Evolutionary conservation across 768 basidiomycete genomes (phyloP).

Genomic region (Agaricus blazei): DNA sequence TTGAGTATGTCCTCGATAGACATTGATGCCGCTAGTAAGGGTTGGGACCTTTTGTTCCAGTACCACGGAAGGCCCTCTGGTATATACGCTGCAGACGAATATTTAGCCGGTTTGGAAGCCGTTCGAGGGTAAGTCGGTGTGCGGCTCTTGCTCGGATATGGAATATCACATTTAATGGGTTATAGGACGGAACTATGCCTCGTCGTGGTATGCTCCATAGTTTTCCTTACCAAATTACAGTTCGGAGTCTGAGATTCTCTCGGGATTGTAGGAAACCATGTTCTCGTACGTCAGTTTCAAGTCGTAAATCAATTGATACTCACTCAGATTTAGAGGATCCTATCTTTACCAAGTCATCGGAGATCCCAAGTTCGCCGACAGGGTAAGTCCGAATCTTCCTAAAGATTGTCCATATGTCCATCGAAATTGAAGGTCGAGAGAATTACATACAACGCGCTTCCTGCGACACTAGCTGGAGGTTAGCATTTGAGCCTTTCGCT

Average conservation of each 20-base stretch:
- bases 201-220: conserved; percentile 36
- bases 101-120: conserved; percentile 52
- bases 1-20: conserved; percentile 23
- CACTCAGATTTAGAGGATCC: conserved; percentile 32
- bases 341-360: conserved; percentile 53
- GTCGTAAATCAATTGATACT: neutral
- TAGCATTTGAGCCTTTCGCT: conserved; percentile 1
- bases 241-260: neutral
- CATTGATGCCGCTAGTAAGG: conserved; percentile 41
- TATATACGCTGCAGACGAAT: conserved; percentile 53
- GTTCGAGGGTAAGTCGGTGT: conserved; percentile 36
- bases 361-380: conserved; percentile 45
- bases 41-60: conserved; percentile 53
- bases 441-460: conserved; percentile 48
- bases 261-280: conserved; percentile 46
- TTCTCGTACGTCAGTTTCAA: conserved; percentile 39
- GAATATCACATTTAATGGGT: neutral
- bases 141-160: neutral
- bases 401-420: neutral
- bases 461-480: conserved; percentile 43
- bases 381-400: conserved; percentile 23
- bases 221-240: neutral
- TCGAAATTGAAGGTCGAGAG: conserved; percentile 29
- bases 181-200: conserved; percentile 48
- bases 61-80: conserved; percentile 55